A percentile compares a stretch with the other conserved stretches of the same genome.
phyloP scores from a whole-genome alignment of 2,329 filamentous ascomycete genomes.

The Cladosporium sp. region DNA sequence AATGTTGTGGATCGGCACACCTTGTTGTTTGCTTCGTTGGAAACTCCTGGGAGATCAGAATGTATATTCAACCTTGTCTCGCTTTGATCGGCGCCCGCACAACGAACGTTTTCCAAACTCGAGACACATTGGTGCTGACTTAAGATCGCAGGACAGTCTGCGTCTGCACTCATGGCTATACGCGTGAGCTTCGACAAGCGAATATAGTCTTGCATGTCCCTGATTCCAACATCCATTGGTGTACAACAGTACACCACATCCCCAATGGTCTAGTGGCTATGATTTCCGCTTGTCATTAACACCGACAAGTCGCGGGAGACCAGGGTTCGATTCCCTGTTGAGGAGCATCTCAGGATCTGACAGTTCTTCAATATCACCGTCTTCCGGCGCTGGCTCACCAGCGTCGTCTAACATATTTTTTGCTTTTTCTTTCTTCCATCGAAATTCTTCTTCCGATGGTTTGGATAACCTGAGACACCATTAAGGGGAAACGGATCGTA shows the following conservation, averaged over 20 bases:
- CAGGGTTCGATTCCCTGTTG: conserved; percentile 20
- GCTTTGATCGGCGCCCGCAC: not conserved
- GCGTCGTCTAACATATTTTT: not conserved
- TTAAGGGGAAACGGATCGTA: too few species aligned
- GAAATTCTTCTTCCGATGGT: too few species aligned
- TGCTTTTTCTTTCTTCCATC: not conserved
- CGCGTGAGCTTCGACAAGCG: not conserved
- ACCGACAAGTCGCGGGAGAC: conserved; percentile 17
- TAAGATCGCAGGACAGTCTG: not conserved
- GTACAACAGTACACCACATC: conserved; percentile 14
- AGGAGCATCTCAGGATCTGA: conserved; percentile 7
- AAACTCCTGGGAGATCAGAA: not conserved
- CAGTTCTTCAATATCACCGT: conserved; percentile 10
- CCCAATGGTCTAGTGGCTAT: conserved; percentile 37
- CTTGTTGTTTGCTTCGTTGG: not conserved
- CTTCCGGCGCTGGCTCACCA: conserved; percentile 18
- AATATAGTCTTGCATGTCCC: not conserved
- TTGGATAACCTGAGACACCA: too few species aligned
- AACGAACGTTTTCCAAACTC: not conserved
- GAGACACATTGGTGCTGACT: not conserved
- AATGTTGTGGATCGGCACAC: not conserved
- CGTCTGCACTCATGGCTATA: not conserved
- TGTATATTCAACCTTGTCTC: not conserved
- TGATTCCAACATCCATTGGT: not conserved
- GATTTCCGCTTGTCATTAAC: conserved; percentile 37